phyloP scores from a whole-genome alignment of 352 stramenopile genomes.

The Globisporangium splendens region DNA sequence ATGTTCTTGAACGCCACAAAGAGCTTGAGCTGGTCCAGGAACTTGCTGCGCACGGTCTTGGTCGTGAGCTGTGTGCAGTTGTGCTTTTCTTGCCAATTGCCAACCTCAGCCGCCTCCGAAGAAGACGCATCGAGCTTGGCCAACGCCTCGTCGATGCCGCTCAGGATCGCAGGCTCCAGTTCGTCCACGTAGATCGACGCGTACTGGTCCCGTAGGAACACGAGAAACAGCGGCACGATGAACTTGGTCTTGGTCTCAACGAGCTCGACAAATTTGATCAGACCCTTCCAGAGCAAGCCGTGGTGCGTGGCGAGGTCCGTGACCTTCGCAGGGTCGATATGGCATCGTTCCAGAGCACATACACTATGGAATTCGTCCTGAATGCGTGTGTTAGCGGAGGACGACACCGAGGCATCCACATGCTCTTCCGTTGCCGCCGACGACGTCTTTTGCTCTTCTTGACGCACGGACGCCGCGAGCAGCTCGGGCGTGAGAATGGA shows the following conservation, averaged over 20 bases:
- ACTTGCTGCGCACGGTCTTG: slow-evolving; percentile 75
- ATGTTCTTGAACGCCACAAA: slow-evolving; percentile 86
- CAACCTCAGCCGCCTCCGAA: slow-evolving; percentile 14
- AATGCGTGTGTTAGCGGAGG: slow-evolving; percentile 28
- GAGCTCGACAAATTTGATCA: slow-evolving; percentile 68
- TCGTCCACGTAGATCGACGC: slow-evolving; percentile 71
- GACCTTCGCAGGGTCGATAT: slow-evolving; percentile 34
- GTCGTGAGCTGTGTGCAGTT: slow-evolving; percentile 50
- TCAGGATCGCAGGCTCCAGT: slow-evolving; percentile 33
- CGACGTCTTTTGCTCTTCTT: slow-evolving; percentile 22
- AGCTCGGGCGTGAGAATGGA: slow-evolving; percentile 53
- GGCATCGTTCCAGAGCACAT: slow-evolving; percentile 53
- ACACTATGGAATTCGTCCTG: slow-evolving; percentile 44
- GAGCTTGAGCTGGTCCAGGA: slow-evolving; percentile 78
- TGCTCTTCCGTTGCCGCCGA: background rate
- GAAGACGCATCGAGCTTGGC: slow-evolving; percentile 22
- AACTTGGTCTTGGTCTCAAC: slow-evolving; percentile 86
- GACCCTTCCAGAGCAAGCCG: slow-evolving; percentile 73
- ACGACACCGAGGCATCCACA: too few relatives aligned
- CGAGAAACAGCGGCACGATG: slow-evolving; percentile 80
- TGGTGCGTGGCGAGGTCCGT: slow-evolving; percentile 78
- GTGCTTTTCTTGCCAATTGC: slow-evolving; percentile 22
- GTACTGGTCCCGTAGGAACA: slow-evolving; percentile 84
- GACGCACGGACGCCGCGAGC: slow-evolving; percentile 34
- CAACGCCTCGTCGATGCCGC: slow-evolving; percentile 47